Percentiles rank a stretch among this genome's conserved stretches.
These are phyloP conservation scores for Apophysomyces ossiformis DNA, from an alignment of 371 early-diverging fungal species.

Conservation along the genomic window DNA sequence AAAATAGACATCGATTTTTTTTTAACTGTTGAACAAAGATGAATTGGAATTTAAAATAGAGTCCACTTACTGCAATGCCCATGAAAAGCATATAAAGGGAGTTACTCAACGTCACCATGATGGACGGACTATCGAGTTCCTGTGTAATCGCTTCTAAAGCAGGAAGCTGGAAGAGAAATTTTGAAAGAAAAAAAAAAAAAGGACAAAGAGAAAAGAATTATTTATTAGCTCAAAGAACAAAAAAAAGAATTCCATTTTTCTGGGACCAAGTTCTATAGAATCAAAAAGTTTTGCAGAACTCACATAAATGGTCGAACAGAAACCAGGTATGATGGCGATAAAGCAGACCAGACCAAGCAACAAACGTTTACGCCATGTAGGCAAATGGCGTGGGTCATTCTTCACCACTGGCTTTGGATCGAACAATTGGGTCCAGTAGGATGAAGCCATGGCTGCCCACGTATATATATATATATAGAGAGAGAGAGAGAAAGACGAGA, in stretches of 20 bases:
- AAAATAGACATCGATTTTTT: not conserved
- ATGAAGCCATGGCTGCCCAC: too few relatives aligned
- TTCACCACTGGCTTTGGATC: constrained; percentile 14
- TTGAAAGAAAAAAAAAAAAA: not conserved
- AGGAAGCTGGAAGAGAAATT: constrained; percentile 38
- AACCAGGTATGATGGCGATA: constrained; percentile 53
- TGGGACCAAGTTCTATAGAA: too few relatives aligned
- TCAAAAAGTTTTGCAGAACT: not conserved
- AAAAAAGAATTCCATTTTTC: too few relatives aligned
- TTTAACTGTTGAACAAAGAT: not conserved
- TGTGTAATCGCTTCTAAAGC: constrained; percentile 49
- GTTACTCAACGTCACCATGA: constrained; percentile 60
- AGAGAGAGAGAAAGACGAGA: too few relatives aligned
- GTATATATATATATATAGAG: too few relatives aligned
- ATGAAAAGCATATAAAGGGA: constrained; percentile 68
- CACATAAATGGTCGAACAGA: constrained; percentile 56
- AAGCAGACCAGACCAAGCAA: constrained; percentile 46
- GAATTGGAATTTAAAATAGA: too few relatives aligned
- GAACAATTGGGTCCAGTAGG: not conserved
- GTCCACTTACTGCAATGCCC: constrained; percentile 54
- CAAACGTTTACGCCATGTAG: constrained; percentile 42
- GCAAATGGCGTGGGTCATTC: constrained; percentile 41
- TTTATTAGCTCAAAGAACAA: too few relatives aligned
- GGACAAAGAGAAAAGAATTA: not conserved
- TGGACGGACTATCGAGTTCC: constrained; percentile 43